Evolutionary conservation across 306 rosid genomes (phyloP).

Genomic region (Lupinus albus): DNA sequence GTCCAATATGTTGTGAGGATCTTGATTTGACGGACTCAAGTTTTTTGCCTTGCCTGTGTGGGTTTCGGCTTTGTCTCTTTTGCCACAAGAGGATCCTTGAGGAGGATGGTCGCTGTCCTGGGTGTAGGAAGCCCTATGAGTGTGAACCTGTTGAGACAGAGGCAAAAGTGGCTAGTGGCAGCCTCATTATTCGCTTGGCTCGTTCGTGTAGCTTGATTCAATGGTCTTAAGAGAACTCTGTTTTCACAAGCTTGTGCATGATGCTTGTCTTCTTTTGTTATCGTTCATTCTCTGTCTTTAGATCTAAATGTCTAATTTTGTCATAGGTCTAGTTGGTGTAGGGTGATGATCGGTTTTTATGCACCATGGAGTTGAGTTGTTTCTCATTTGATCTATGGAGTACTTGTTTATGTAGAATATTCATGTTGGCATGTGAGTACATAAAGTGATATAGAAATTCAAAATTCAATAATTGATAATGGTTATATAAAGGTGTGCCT

Average conservation of each 20-base stretch:
- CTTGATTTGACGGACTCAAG: conserved; percentile 87
- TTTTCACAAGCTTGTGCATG: conserved; percentile 53
- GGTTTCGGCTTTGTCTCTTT: conserved; percentile 94
- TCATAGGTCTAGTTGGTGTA: conserved; percentile 62
- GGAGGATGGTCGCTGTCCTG: conserved; percentile 92
- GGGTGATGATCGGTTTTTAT: conserved; percentile 48
- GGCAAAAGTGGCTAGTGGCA: conserved; percentile 63
- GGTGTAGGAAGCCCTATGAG: conserved; percentile 92
- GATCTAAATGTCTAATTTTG: conserved; percentile 50
- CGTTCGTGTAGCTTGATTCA: conserved; percentile 84
- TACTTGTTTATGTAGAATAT: conserved; percentile 73
- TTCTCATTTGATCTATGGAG: conserved; percentile 63
- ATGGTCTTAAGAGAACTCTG: conserved; percentile 63
- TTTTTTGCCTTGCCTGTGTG: conserved; percentile 85
- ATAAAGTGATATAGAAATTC: conserved; percentile 85
- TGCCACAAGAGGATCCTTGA: conserved; percentile 97
- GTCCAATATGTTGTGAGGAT: conserved; percentile 96
- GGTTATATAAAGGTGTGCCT: conserved; percentile 42
- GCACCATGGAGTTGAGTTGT: conserved; percentile 60
- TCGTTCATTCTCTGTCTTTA: conserved; percentile 52
- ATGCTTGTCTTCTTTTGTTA: conserved; percentile 46
- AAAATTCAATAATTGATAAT: conserved; percentile 57
- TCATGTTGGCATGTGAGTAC: conserved; percentile 84
- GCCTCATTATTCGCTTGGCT: conserved; percentile 66
- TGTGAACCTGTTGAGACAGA: conserved; percentile 60